Base-by-base conservation (phyloP, 2,329 filamentous ascomycete genomes). In the Exophiala lecanii-corni region DNA sequence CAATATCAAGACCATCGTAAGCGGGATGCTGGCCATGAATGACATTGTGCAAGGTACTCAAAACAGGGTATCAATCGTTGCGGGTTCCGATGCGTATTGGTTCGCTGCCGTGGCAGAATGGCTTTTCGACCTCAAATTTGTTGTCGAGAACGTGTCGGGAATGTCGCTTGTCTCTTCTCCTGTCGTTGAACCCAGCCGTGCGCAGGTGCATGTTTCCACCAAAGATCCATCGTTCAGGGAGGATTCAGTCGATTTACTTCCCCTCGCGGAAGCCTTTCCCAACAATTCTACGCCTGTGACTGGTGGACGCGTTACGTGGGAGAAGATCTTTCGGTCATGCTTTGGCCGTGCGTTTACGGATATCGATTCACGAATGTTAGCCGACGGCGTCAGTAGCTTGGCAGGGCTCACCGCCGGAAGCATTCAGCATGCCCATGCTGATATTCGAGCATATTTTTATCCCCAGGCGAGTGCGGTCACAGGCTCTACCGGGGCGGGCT, bases 31-130 rank as follows among this genome's bases (percentile, higher is more conserved):
- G n/a, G 16, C 9, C 6, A 25, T 44, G 41, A 44, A 20, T 31
- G 5, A 15, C 18, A 5, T 39, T 9, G 41, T 35, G 10, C 18
- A 18, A 12, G 26, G 35, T 15, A 13, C 12, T 5, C 3, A 15
- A 20, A 16, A 34, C 16, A 39, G 33, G 9, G 17, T 39, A n/a
- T 39, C 36, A 12, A n/a, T 44, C 5, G 13, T n/a, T 9, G 36
- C 28, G 10, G 41, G 41, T 10, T 15, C 35, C 12, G 41, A 44
- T 26, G 41, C 19, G 13, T 39, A 20, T 20, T 44, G 35, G 35
- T 44, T 44, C 34, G 41, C 41, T 10, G 36, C 41, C n/a, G 35
- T 44, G 9, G 41, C 41, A 15, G 41, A 44, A 16, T 44, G 37
- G 23, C 18, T 44, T 10, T 44, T 44, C 15, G 36, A 38, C 20